Evolutionary conservation across 2,329 filamentous ascomycete genomes (phyloP).

Genomic region (Xylaria multiplex): DNA sequence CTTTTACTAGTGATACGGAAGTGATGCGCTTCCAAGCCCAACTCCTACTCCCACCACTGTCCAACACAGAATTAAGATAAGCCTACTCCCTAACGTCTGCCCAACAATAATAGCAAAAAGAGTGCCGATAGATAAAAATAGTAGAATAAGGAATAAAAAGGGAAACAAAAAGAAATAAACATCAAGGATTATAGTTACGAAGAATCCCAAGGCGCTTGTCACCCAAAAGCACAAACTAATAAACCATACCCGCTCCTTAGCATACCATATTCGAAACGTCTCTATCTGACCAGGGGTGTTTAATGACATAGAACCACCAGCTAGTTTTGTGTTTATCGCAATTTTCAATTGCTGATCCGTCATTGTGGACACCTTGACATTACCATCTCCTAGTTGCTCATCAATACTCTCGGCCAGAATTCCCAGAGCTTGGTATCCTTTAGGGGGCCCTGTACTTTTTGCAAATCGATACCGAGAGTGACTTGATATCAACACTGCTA

Average conservation of each 20-base stretch:
- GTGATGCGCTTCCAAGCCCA: neutral
- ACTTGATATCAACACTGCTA: neutral
- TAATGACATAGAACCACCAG: slow-evolving; percentile 14
- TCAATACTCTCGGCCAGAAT: slow-evolving; percentile 12
- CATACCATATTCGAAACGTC: slow-evolving; percentile 15
- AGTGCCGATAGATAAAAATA: neutral
- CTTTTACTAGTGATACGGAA: no score
- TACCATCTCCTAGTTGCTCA: slow-evolving; percentile 1
- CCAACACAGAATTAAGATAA: slow-evolving; percentile 6
- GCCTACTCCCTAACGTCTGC: slow-evolving; percentile 7
- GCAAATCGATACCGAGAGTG: neutral
- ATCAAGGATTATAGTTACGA: neutral
- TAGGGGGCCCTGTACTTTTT: neutral
- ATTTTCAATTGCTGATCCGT: slow-evolving; percentile 6
- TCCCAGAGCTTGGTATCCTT: slow-evolving; percentile 16
- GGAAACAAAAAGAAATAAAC: neutral
- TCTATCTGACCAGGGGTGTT: neutral
- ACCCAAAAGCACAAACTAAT: slow-evolving; percentile 4
- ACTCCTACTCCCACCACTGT: neutral
- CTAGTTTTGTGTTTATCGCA: neutral
- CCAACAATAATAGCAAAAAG: slow-evolving; percentile 18
- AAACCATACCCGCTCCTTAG: slow-evolving; percentile 12
- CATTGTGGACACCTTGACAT: neutral
- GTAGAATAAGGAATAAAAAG: neutral
- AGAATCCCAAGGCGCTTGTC: neutral